phyloP scores from a whole-genome alignment of 2,329 filamentous ascomycete genomes.

The Lasiodiplodia theobromae region DNA sequence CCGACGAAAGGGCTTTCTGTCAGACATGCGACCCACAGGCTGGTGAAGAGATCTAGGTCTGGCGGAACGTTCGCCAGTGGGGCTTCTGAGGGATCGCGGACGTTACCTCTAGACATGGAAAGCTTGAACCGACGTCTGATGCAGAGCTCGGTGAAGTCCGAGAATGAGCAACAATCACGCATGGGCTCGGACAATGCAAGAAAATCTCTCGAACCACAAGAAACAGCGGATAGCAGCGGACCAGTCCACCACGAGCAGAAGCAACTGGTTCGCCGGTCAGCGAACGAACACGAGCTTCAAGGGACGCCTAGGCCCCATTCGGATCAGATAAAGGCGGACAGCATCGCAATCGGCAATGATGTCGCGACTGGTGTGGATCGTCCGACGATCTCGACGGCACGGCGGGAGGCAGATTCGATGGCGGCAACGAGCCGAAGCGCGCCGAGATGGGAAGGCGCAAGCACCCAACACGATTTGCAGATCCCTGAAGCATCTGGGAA shows the following conservation, averaged over 20 bases:
- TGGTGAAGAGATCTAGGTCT: background rate
- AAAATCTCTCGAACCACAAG: background rate
- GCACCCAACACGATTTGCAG: background rate
- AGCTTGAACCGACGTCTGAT: conserved; percentile 1
- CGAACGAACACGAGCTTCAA: background rate
- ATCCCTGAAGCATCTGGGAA: background rate
- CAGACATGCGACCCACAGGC: background rate
- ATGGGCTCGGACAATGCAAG: background rate
- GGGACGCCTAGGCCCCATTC: background rate
- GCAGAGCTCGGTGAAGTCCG: background rate
- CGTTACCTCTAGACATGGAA: conserved; percentile 4
- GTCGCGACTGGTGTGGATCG: background rate
- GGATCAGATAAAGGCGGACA: background rate
- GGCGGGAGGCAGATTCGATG: background rate
- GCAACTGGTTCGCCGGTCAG: background rate
- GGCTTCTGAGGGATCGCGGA: background rate
- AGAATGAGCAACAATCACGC: background rate
- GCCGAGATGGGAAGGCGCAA: background rate
- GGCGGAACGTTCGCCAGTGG: background rate
- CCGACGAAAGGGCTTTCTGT: conserved; percentile 16
- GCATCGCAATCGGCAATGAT: background rate
- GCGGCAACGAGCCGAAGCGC: background rate
- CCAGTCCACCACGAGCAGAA: background rate
- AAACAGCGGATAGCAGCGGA: background rate
- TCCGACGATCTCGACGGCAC: background rate